Percentiles rank a stretch among this genome's conserved stretches.
Conservation (phyloP, 2,329 filamentous ascomycete genomes). For the Aspergillus candidus region DNA sequence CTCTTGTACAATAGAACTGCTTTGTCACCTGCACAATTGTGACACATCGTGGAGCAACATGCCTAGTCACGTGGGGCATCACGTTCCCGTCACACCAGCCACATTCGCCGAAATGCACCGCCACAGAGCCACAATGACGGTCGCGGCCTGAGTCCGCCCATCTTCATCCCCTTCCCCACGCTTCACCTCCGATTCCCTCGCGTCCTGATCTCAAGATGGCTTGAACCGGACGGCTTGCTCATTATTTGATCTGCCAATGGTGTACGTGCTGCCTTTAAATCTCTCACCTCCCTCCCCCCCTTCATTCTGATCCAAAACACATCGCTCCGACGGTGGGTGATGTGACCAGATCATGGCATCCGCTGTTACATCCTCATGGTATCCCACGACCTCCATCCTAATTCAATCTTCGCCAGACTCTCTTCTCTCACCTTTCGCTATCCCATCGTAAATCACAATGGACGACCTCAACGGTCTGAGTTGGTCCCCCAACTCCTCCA, state of each 20-base stretch:
- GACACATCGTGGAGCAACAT: no score
- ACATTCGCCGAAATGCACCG: neutral
- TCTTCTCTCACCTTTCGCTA: slow-evolving; percentile 6
- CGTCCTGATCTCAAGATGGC: no score
- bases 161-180: no score
- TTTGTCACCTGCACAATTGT: no score
- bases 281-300: no score
- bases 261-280: no score
- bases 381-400: slow-evolving; percentile 14
- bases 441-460: slow-evolving; percentile 29
- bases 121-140: slow-evolving; percentile 13
- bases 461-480: slow-evolving; percentile 44
- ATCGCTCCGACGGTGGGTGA: slow-evolving; percentile 10
- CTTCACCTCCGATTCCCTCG: no score
- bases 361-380: slow-evolving; percentile 4
- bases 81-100: neutral
- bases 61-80: slow-evolving; percentile 2
- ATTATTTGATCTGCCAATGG: no score
- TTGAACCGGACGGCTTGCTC: no score
- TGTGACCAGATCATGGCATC: slow-evolving; percentile 16
- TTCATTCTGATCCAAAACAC: slow-evolving; percentile 2
- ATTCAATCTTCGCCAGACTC: slow-evolving; percentile 16
- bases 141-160: slow-evolving; percentile 1
- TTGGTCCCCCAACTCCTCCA: slow-evolving; percentile 35
- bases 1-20: no score